Percentiles rank a stretch among this genome's conserved stretches.
Conservation (phyloP, 1,284 basidiomycete genomes). For the Cutaneotrichosporon sp. region DNA sequence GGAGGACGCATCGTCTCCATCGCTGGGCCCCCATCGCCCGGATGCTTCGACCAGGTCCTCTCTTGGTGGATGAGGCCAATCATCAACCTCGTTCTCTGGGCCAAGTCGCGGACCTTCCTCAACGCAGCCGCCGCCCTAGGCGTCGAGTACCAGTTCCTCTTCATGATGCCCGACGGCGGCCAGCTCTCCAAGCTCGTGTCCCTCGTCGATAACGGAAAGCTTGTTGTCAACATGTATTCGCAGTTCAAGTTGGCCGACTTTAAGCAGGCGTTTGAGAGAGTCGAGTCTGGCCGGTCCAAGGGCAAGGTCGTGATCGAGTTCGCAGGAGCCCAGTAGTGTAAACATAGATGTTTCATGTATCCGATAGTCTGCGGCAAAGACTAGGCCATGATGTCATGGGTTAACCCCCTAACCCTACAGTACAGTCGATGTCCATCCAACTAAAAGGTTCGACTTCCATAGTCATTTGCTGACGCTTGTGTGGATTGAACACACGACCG, state of each 20-base stretch:
- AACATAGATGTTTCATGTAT: too few species aligned
- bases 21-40: conserved; percentile 18
- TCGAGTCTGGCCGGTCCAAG: conserved; percentile 25
- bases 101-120: background rate
- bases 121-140: conserved; percentile 1
- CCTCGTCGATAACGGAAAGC: conserved; percentile 22
- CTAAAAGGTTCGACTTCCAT: background rate
- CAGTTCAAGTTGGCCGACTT: conserved; percentile 15
- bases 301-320: conserved; percentile 25
- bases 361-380: too few species aligned
- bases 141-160: conserved; percentile 26
- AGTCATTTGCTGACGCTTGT: background rate
- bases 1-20: conserved; percentile 25
- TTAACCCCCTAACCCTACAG: too few species aligned
- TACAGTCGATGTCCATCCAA: too few species aligned
- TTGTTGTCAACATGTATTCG: conserved; percentile 22
- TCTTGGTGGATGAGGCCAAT: conserved; percentile 11
- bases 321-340: background rate
- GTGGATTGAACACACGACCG: conserved; percentile 7
- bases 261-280: conserved; percentile 19
- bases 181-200: conserved; percentile 19
- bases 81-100: conserved; percentile 6
- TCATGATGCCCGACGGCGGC: conserved; percentile 24
- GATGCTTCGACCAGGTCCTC: conserved; percentile 13
- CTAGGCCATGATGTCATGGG: too few species aligned